These are phyloP conservation scores for Flaveria linearis DNA, from an alignment of 129 eudicot species.

Conservation along the genomic window DNA sequence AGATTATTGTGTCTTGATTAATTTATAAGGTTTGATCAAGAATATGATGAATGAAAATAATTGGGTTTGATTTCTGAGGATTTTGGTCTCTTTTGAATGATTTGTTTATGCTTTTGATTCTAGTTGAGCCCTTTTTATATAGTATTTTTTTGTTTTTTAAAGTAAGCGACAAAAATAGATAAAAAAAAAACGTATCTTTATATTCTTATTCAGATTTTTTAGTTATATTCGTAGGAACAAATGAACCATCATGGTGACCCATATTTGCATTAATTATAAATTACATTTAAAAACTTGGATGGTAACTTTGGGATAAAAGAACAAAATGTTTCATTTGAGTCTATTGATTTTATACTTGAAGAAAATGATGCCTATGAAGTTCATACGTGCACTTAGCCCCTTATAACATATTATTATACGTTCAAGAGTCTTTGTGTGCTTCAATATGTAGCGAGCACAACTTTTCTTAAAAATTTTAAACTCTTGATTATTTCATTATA, in stretches of 20 bases:
- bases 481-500: neutral
- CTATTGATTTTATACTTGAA: neutral
- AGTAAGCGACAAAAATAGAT: neutral
- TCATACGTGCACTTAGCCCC: too few species aligned
- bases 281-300: neutral
- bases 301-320: neutral
- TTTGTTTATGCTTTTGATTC: slow-evolving; percentile 27
- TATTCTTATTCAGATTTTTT: neutral
- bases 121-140: slow-evolving; percentile 8
- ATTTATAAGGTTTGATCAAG: slow-evolving; percentile 31
- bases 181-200: neutral
- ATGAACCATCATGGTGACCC: neutral
- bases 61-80: slow-evolving; percentile 30
- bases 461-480: too few species aligned
- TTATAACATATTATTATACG: too few species aligned
- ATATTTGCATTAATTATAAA: neutral
- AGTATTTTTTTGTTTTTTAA: neutral
- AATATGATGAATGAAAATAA: slow-evolving; percentile 19
- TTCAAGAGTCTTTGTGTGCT: too few species aligned
- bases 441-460: too few species aligned
- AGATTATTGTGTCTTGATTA: slow-evolving; percentile 28
- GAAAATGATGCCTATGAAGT: neutral
- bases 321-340: neutral
- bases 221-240: neutral
- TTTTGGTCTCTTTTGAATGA: slow-evolving; percentile 26